A percentile compares a stretch with the other conserved stretches of the same genome.
These are phyloP conservation scores for Babesia divergens DNA, from an alignment of 169 alveolate genomes.

Conservation along the genomic window DNA sequence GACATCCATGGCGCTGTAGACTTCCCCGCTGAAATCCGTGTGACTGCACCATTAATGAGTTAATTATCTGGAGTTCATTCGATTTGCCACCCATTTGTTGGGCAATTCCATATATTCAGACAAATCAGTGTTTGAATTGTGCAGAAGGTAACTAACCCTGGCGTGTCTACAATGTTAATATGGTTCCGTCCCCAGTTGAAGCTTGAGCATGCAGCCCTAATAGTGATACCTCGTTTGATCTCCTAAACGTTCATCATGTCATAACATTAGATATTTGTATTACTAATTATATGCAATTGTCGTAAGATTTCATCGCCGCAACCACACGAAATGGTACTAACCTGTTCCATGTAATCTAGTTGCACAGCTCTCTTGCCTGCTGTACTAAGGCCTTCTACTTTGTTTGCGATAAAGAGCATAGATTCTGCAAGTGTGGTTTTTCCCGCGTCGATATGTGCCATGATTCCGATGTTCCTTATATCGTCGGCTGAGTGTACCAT, in stretches of 20 bases:
- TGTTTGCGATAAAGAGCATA: slow-evolving; percentile 80
- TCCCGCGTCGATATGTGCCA: slow-evolving; percentile 98
- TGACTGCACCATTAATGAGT: slow-evolving; percentile 43
- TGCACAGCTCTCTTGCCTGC: slow-evolving; percentile 3
- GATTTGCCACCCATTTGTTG: not conserved
- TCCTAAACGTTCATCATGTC: no score
- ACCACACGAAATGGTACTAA: slow-evolving; percentile 89
- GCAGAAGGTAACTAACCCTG: slow-evolving; percentile 70
- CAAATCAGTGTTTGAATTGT: not conserved
- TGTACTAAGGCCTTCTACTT: not conserved
- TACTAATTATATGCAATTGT: slow-evolving; percentile 26
- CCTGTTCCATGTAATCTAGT: slow-evolving; percentile 86
- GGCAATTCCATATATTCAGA: not conserved
- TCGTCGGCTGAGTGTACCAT: slow-evolving; percentile 13
- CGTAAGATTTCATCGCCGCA: slow-evolving; percentile 84
- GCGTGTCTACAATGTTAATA: slow-evolving; percentile 87
- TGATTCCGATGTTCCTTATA: slow-evolving; percentile 81
- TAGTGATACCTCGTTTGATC: slow-evolving; percentile 87
- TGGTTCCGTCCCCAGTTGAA: slow-evolving; percentile 79
- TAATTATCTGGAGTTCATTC: not conserved
- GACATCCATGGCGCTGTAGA: slow-evolving; percentile 81
- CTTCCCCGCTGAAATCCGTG: slow-evolving; percentile 89
- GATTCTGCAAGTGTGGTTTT: slow-evolving; percentile 96
- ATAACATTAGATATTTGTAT: not conserved
- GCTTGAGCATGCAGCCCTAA: slow-evolving; percentile 86